These are phyloP conservation scores for Rhododendron williamsianum DNA, from an alignment of 148 eudicot genomes.

Conservation along the genomic window DNA sequence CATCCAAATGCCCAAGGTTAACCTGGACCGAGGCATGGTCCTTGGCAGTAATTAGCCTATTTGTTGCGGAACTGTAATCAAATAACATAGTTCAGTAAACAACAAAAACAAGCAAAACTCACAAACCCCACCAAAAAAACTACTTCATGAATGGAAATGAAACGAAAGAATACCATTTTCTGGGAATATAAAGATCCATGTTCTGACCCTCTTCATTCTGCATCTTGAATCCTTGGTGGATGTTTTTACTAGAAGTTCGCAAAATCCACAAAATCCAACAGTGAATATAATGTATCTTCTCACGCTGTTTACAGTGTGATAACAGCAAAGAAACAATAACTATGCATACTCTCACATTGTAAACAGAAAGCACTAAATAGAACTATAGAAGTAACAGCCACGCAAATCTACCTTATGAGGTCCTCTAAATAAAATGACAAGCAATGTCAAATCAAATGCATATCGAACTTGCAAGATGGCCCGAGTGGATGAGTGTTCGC, in stretches of 20 bases:
- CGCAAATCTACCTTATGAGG: not conserved
- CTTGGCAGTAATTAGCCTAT: slow-evolving; percentile 77
- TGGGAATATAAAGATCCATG: slow-evolving; percentile 70
- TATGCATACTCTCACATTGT: not conserved
- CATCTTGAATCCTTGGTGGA: slow-evolving; percentile 33
- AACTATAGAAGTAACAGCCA: not conserved
- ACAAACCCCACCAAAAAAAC: not conserved
- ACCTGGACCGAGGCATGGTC: slow-evolving; percentile 86
- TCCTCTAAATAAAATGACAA: not conserved
- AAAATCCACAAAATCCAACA: not conserved
- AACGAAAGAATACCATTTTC: slow-evolving; percentile 51
- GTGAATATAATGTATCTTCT: not conserved
- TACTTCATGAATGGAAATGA: not conserved
- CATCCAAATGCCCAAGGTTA: slow-evolving; percentile 79
- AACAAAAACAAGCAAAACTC: not conserved
- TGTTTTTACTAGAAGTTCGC: not conserved
- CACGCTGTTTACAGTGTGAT: not conserved
- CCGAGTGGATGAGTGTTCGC: not conserved
- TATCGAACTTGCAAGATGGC: not conserved
- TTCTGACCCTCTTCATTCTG: slow-evolving; percentile 70
- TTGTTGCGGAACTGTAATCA: slow-evolving; percentile 65
- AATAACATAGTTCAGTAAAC: not conserved
- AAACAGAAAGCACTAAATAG: not conserved
- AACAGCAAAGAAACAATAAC: not conserved
- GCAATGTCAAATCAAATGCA: not conserved